Evolutionary conservation across 2,329 filamentous ascomycete species (phyloP).

Genomic region (Cryphonectria naterciae): DNA sequence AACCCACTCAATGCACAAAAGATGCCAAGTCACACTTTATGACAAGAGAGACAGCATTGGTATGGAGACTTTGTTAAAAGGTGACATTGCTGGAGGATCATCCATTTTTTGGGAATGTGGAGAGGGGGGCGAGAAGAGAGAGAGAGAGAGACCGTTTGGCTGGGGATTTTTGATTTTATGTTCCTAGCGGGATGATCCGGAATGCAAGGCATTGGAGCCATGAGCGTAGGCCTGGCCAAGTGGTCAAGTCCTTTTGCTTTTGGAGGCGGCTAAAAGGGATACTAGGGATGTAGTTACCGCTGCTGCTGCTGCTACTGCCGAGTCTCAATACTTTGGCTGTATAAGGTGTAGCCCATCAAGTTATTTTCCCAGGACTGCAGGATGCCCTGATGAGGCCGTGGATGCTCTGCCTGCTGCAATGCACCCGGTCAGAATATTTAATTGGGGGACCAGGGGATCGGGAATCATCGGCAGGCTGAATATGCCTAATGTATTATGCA

Average conservation of each 20-base stretch:
- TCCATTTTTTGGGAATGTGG: neutral
- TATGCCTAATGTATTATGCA: neutral
- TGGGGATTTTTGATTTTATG: neutral
- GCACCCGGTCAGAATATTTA: neutral
- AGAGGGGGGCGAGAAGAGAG: neutral
- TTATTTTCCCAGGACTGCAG: neutral
- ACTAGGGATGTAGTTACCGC: neutral
- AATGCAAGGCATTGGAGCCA: slow-evolving; percentile 4
- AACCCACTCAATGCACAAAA: slow-evolving; percentile 1
- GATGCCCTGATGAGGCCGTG: neutral
- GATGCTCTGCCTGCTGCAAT: neutral
- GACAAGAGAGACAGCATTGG: neutral
- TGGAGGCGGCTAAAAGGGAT: neutral
- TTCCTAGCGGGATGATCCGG: slow-evolving; percentile 7
- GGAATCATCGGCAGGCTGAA: neutral
- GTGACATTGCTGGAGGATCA: neutral
- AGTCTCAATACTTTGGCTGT: neutral
- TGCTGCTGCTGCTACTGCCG: neutral
- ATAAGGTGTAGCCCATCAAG: neutral
- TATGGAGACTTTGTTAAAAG: neutral
- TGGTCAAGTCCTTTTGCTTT: neutral
- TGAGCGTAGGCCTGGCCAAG: neutral
- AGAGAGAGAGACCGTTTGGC: neutral
- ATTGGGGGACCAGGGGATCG: neutral
- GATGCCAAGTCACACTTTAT: neutral